A percentile compares a stretch with the other conserved stretches of the same genome.
phyloP scores from a whole-genome alignment of 2,329 filamentous ascomycete genomes.

The Basipetospora sp. region DNA sequence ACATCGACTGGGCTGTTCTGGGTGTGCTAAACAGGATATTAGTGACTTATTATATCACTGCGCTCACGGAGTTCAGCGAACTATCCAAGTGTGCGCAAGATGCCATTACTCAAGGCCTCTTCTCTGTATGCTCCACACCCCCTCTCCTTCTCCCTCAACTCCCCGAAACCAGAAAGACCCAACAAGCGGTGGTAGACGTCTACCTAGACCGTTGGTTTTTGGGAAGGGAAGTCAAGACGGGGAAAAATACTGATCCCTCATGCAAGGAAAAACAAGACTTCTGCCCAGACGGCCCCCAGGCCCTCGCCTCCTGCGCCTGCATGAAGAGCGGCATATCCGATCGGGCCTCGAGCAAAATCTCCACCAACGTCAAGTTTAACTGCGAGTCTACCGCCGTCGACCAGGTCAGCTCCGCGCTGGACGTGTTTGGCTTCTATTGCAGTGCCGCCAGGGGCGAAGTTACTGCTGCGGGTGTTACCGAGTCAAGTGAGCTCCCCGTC shows the following conservation, averaged over 20 bases:
- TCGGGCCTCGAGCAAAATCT: constrained; percentile 28
- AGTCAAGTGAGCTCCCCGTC: constrained; percentile 19
- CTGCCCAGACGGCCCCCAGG: constrained; percentile 31
- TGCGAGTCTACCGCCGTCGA: constrained; percentile 29
- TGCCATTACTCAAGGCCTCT: constrained; percentile 17
- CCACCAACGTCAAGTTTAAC: constrained; percentile 26
- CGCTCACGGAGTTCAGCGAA: constrained; percentile 29
- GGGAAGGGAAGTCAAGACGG: too few species aligned
- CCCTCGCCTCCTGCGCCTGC: constrained; percentile 37
- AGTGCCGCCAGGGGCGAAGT: constrained; percentile 30
- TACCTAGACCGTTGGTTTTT: too few species aligned
- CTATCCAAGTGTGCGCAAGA: constrained; percentile 30
- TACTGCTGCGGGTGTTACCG: constrained; percentile 23
- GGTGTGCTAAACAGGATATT: neutral
- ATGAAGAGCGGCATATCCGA: constrained; percentile 32
- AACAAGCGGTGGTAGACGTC: too few species aligned
- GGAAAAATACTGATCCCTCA: too few species aligned
- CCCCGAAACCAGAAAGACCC: too few species aligned
- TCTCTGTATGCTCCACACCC: neutral
- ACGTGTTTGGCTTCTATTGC: constrained; percentile 33
- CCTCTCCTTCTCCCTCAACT: too few species aligned
- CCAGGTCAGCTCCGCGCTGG: constrained; percentile 31
- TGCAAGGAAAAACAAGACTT: too few species aligned
- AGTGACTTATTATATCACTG: constrained; percentile 43
- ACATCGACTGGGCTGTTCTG: constrained; percentile 4